These are phyloP conservation scores for Escovopsis sp. DNA, from an alignment of 2,329 filamentous ascomycete genomes.

Conservation along the genomic window DNA sequence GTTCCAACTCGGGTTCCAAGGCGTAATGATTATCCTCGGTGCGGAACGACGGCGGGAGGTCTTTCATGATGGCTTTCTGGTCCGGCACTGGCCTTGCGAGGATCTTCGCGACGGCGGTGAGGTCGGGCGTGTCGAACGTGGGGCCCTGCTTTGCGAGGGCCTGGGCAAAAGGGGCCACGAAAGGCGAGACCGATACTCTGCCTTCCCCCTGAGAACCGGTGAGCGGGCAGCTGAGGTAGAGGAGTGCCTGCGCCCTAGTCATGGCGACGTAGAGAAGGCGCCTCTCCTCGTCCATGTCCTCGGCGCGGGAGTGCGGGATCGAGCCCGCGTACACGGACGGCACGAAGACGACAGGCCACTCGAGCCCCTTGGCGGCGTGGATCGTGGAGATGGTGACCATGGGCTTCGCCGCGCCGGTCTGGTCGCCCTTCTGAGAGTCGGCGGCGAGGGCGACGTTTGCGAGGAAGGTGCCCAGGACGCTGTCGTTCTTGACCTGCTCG, in stretches of 20 bases:
- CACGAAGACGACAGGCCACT: constrained; percentile 93
- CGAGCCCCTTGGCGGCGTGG: constrained; percentile 86
- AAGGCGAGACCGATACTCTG: constrained; percentile 54
- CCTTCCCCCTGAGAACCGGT: constrained; percentile 47
- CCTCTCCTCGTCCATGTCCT: constrained; percentile 77
- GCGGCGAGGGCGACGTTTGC: constrained; percentile 79
- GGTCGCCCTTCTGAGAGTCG: constrained; percentile 53
- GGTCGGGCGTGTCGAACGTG: constrained; percentile 45
- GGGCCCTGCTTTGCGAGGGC: constrained; percentile 49
- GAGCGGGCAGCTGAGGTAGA: constrained; percentile 73
- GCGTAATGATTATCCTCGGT: constrained; percentile 57
- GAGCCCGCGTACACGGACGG: constrained; percentile 80
- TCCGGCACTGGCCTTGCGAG: constrained; percentile 48
- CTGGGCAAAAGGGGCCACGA: constrained; percentile 40
- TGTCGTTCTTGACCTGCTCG: constrained; percentile 51
- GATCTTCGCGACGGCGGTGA: constrained; percentile 57
- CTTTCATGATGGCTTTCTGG: constrained; percentile 36
- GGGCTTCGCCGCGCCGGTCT: constrained; percentile 35
- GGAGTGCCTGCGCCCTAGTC: constrained; percentile 74
- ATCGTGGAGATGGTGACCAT: constrained; percentile 89
- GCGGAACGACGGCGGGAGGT: constrained; percentile 36
- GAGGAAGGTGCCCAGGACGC: constrained; percentile 61
- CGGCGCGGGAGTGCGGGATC: constrained; percentile 75
- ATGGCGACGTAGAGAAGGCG: constrained; percentile 89
- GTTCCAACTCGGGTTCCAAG: constrained; percentile 35